Evolutionary conservation across 2,329 filamentous ascomycete species (phyloP), one percentile per base, ranked within the genome.

Genomic region (Didymella lethalis): DNA sequence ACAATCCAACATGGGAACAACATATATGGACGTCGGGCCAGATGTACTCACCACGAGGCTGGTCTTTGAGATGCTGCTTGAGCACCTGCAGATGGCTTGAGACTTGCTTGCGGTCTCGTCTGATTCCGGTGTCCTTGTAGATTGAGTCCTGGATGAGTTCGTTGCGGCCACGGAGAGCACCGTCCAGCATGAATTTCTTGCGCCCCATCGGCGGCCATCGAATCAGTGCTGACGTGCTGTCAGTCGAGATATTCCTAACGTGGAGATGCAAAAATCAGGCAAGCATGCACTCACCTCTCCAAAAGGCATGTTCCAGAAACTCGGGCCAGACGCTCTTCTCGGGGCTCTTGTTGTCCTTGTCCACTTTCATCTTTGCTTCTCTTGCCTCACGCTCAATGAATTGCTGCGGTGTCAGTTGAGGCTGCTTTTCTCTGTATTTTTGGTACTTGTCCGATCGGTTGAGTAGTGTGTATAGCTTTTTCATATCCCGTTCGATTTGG

Each of bases 81-180:
- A 88, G 77, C 2, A 88, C 85, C 72, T 88, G 86, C 26, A 88
- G 81, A 68, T 88, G 86, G 65, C 86, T 88, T 0, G 86, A 88
- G 4, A 88, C 84, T 67, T 88, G 84, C 71, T 88, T 88, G 49
- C 86, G 79, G 16, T 73, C 76, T 52, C 86, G 79, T 26, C 66
- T 69, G 55, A 82, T 82, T 23, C 85, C 84, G 7, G 85, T 88
- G 57, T 80, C 77, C 55, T 81, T 81, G 63, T 78, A 75, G 59
- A 88, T 88, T 51, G 82, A 85, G 64, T 86, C 81, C 23, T 85
- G 81, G 60, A 88, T 86, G 45, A 88, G 75, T 72, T 88, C 86
- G 67, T 88, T 88, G 38, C 86, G 82, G 26, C 86, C 86, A 62
- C 83, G 82, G 18, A 80, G 81, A 68, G 84, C 83, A 45, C 82